Conservation (phyloP, 2,329 filamentous ascomycete species). For the Aspergillus fijiensis region DNA sequence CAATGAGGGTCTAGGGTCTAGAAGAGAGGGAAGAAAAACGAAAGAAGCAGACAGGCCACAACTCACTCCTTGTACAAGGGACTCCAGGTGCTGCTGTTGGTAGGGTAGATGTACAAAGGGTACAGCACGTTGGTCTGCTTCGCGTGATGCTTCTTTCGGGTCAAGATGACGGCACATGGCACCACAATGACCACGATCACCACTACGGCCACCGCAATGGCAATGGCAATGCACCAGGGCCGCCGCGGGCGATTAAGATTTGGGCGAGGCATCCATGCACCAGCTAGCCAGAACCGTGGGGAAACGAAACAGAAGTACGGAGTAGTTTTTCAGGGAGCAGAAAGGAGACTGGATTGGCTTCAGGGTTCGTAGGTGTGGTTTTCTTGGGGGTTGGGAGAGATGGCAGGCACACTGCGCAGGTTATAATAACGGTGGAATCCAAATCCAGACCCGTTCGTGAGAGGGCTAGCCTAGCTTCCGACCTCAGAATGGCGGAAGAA, state of each 20-base stretch:
- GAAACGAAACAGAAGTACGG: neutral
- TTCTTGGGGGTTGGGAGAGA: neutral
- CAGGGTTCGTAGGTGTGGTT: neutral
- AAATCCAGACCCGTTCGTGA: neutral
- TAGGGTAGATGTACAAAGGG: conserved; percentile 29
- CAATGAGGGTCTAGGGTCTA: neutral
- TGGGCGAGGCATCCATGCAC: conserved; percentile 4
- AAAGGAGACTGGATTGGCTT: neutral
- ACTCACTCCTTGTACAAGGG: conserved; percentile 24
- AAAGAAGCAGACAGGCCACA: neutral
- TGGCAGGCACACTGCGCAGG: neutral
- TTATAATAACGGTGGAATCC: neutral
- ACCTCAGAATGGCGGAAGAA: neutral
- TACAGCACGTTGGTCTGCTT: conserved; percentile 19
- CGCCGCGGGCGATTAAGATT: conserved; percentile 11
- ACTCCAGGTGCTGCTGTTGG: conserved; percentile 20
- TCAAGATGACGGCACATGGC: conserved; percentile 15
- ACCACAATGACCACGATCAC: conserved; percentile 19
- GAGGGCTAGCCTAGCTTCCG: neutral
- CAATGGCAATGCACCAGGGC: conserved; percentile 15
- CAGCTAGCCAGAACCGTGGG: conserved; percentile 3
- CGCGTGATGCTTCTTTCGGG: conserved; percentile 3
- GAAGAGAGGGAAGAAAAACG: neutral
- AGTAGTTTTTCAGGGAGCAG: neutral
- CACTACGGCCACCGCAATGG: conserved; percentile 9